Base-by-base conservation (phyloP, 805 yeast genomes). In the Dipodascus geniculatus region DNA sequence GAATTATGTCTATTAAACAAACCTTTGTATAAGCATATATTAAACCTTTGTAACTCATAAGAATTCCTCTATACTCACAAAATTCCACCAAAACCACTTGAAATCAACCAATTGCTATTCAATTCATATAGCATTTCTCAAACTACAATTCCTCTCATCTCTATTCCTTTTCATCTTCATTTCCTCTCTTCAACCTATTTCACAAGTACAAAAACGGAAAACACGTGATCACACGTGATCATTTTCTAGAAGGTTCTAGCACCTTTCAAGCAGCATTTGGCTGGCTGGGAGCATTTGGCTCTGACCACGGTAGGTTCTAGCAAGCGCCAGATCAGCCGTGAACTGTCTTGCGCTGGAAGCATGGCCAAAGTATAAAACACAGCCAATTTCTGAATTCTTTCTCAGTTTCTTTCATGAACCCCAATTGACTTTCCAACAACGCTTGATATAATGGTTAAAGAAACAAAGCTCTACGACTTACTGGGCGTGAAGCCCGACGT, bases 361-460 rank as follows among this genome's bases (percentile, higher is more conserved):
- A n/a, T 11, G 6, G 33, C 33, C 6, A 28, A 28, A 28, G 9
- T 28, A 28, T 28, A 28, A 6, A 28, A 28, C 6, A 6, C 33
- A 28, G 33, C 11, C 11, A 28, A 11, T 28, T 28, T 28, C 33
- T 28, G 9, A 28, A 28, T 28, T 28, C 33, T n/a, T n/a, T n/a
- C n/a, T n/a, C n/a, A n/a, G n/a, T n/a, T n/a, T n/a, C n/a, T n/a
- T n/a, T n/a, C n/a, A n/a, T n/a, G n/a, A n/a, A n/a, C n/a, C n/a
- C n/a, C n/a, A n/a, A n/a, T n/a, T n/a, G n/a, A n/a, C n/a, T n/a
- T n/a, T n/a, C n/a, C n/a, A n/a, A n/a, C n/a, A n/a, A n/a, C 53
- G 23, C 53, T 20, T n/a, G n/a, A n/a, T n/a, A n/a, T n/a, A n/a
- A n/a, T 85, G 93, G 89, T 77, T 35, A 82, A 76, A 60, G 93